Evolutionary conservation across 2,329 filamentous ascomycete species (phyloP), one percentile per base, ranked within the genome.

Genomic region (Paraconiothyrium brasiliense): DNA sequence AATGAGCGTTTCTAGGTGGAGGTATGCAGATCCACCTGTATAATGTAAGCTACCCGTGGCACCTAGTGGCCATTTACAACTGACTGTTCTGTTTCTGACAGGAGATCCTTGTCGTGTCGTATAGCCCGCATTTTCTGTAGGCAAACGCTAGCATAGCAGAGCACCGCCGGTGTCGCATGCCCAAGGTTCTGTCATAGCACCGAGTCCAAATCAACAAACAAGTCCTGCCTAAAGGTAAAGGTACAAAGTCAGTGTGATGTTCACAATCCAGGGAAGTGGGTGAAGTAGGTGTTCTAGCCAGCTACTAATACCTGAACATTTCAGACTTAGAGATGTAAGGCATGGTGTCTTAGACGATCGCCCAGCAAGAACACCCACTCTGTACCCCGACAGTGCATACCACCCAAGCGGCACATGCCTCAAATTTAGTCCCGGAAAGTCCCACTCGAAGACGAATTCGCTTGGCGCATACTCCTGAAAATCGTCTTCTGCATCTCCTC

Each of bases 361-460:
- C 27, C 27, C 27, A 30, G 27, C 27, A 30, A 4, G 27, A 30
- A 30, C 27, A 6, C 27, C 27, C 6, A 30, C 27, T 30, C 27
- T 30, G 27, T 30, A 30, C 27, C 27, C 27, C 27, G 27, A 30
- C 27, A 30, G 4, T 30, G 27, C 27, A 6, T 30, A 30, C 27
- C 82, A 83, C 6, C 78, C 78, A 11, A 80, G 76, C 0, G 82
- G 81, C 46, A 83, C 79, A 67, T 84, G 83, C 67, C 83, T 82
- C 46, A 87, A 58, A 76, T 83, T 85, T 39, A 87, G 67, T 0
- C 84, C 84, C 0, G 85, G 84, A 62, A 87, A 87, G 61, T 86
- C 84, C 85, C 84, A 87, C 60, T 86, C 84, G n/a, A 85, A 83
- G 0, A 85, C 80, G 62, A 87, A 87, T 59, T 87, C 83, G 63